Conservation (phyloP, 176 grass and related monocot genomes). For the Aegilops speltoides region DNA sequence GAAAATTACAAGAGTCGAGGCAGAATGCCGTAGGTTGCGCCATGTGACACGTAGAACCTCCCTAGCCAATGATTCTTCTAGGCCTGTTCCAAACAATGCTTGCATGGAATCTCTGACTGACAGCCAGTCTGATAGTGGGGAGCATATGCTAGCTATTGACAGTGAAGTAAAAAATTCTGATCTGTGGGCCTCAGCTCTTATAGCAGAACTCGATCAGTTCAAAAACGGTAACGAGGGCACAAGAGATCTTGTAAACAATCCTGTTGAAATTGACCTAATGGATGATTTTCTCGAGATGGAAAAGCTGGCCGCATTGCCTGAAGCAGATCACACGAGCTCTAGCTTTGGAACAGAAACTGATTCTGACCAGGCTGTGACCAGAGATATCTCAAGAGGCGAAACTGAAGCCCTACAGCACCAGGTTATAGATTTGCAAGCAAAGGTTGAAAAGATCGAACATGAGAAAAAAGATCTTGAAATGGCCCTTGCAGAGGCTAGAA, state of each 20-base stretch:
- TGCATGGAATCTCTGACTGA: slow-evolving; percentile 74
- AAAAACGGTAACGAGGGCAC: slow-evolving; percentile 44
- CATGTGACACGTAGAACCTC: slow-evolving; percentile 44
- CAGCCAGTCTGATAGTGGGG: slow-evolving; percentile 81
- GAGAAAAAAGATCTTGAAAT: slow-evolving; percentile 65
- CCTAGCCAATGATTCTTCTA: slow-evolving; percentile 46
- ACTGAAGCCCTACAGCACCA: slow-evolving; percentile 41
- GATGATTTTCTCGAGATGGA: slow-evolving; percentile 99
- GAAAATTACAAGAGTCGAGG: slow-evolving; percentile 74
- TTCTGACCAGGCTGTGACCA: slow-evolving; percentile 42
- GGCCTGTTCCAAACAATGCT: slow-evolving; percentile 29
- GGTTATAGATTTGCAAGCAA: slow-evolving; percentile 38
- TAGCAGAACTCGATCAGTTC: slow-evolving; percentile 82
- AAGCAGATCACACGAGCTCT: slow-evolving; percentile 42
- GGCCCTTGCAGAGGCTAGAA: slow-evolving; percentile 57
- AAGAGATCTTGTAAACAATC: slow-evolving; percentile 51
- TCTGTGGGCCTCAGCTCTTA: slow-evolving; percentile 77
- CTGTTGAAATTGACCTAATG: slow-evolving; percentile 86
- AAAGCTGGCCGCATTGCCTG: slow-evolving; percentile 69
- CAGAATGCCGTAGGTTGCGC: slow-evolving; percentile 73
- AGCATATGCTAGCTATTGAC: slow-evolving; percentile 58
- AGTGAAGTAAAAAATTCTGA: slow-evolving; percentile 69
- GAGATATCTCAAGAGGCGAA: slow-evolving; percentile 40
- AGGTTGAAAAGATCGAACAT: slow-evolving; percentile 56
- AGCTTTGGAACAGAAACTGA: slow-evolving; percentile 50